Evolutionary conservation across 345 rosid species (phyloP).

Genomic region (Cardiospermum halicacabum): DNA sequence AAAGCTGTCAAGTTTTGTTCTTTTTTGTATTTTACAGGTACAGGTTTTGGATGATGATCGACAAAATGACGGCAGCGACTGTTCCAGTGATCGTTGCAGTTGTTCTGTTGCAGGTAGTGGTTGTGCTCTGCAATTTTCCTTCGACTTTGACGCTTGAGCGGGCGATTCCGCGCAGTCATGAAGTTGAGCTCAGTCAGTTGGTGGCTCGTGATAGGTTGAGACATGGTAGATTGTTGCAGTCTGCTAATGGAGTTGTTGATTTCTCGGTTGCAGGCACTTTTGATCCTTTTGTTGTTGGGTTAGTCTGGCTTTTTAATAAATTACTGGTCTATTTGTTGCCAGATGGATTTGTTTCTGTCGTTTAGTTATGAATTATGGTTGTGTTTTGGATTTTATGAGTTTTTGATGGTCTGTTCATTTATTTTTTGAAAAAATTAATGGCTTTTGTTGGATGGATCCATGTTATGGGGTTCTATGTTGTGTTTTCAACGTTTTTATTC

Average conservation of each 20-base stretch:
- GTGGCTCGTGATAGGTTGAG: conserved; percentile 60
- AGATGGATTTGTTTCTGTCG: background rate
- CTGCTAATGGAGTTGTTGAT: conserved; percentile 58
- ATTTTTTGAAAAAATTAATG: background rate
- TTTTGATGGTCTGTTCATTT: background rate
- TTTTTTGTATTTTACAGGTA: background rate
- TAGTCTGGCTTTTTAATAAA: conserved; percentile 4
- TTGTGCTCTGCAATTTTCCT: conserved; percentile 44
- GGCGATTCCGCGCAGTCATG: conserved; percentile 41
- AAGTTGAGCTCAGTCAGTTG: conserved; percentile 52
- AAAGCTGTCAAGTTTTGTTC: conserved; percentile 6
- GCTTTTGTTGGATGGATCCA: conserved; percentile 11
- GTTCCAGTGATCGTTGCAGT: conserved; percentile 18
- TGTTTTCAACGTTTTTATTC: background rate
- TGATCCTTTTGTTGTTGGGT: conserved; percentile 90
- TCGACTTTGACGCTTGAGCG: conserved; percentile 54
- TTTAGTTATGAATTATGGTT: background rate
- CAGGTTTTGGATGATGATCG: background rate
- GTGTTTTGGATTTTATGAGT: conserved; percentile 1
- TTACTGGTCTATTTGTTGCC: background rate
- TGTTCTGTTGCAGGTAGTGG: conserved; percentile 20
- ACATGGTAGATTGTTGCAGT: conserved; percentile 79
- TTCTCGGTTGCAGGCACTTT: conserved; percentile 75
- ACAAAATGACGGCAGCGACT: conserved; percentile 19
- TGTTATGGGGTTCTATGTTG: background rate